These are phyloP conservation scores for Rutstroemia sp. DNA, from an alignment of 2,329 filamentous ascomycete species.

Conservation along the genomic window DNA sequence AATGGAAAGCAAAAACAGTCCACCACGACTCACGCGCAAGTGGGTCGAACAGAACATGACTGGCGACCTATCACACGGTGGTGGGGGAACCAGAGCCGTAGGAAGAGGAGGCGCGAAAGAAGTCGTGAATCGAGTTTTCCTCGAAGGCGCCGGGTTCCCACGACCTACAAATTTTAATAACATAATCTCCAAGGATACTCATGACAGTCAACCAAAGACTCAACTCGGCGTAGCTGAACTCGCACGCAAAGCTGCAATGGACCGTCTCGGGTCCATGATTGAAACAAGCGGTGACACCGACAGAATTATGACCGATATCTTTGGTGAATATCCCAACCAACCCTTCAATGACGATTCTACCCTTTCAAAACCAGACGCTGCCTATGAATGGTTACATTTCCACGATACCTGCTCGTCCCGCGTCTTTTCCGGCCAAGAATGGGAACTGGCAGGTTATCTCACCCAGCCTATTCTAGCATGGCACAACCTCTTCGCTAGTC, in stretches of 20 bases:
- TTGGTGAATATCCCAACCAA: conserved; percentile 76
- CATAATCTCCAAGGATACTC: conserved; percentile 20
- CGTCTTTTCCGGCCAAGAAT: conserved; percentile 79
- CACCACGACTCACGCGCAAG: conserved; percentile 54
- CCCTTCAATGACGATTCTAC: conserved; percentile 90
- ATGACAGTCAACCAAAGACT: conserved; percentile 36
- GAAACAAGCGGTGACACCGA: conserved; percentile 74
- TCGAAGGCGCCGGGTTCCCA: conserved; percentile 67
- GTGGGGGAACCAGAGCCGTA: conserved; percentile 62
- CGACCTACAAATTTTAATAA: conserved; percentile 27
- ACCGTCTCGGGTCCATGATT: conserved; percentile 66
- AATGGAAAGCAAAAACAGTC: conserved; percentile 35
- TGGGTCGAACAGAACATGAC: conserved; percentile 72
- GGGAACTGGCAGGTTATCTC: conserved; percentile 85
- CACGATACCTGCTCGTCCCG: conserved; percentile 76
- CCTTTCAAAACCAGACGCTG: conserved; percentile 73
- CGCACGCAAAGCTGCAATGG: conserved; percentile 64
- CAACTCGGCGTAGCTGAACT: conserved; percentile 66
- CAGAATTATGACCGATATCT: conserved; percentile 74
- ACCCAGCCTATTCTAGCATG: conserved; percentile 82
- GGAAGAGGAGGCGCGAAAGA: conserved; percentile 67
- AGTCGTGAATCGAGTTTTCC: conserved; percentile 70
- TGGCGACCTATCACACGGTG: conserved; percentile 60
- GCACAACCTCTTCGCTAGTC: conserved; percentile 81
- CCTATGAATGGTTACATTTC: conserved; percentile 92